Evolutionary conservation across 305 asterid genomes (phyloP), one percentile per base, ranked within the genome.

Genomic region (Fraxinus baroniana): DNA sequence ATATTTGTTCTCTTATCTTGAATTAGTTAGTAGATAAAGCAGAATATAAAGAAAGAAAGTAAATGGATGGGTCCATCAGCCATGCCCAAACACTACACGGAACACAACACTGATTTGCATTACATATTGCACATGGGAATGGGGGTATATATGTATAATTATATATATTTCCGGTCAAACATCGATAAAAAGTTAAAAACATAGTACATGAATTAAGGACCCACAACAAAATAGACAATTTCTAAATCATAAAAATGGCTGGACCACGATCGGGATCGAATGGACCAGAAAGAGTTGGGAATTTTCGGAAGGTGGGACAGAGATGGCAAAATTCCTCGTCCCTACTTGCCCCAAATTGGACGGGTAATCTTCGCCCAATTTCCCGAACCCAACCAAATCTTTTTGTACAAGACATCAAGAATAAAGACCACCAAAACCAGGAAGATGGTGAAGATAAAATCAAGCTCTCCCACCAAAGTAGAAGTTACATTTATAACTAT

Each of bases 81-180:
- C 76, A 72, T 33, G 76, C 46, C 76, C 76, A 72, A 32, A 72
- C 46, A n/a, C 44, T 17, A 71, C 76, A 71, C 76, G 76, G 76
- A 71, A 71, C 44, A 5, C 44, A 32, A 71, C 76, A 72, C 13
- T 72, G 44, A 6, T 72, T 72, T 72, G 76, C 44, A 71, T n/a
- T 33, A 71, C 44, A 71, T 15, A 71, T 15, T 71, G 76, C 76
- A 72, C 76, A 72, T 72, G 76, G 76, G 76, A 24, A 66, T 66
- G 18, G 33, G 68, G 26, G 28, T 18, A 57, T 57, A 57, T 55
- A 55, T 55, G 66, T 18, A 55, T n/a, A 52, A 52, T 4, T 66
- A 68, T 26, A 66, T 30, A 66, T 12, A 12, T 66, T 66, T 24
- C 8, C 17, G 1, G 74, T 70, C 75, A 70, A 70, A 70, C 75